Evolutionary conservation across 805 yeast species (phyloP).

Genomic region (Candida krabiensis): DNA sequence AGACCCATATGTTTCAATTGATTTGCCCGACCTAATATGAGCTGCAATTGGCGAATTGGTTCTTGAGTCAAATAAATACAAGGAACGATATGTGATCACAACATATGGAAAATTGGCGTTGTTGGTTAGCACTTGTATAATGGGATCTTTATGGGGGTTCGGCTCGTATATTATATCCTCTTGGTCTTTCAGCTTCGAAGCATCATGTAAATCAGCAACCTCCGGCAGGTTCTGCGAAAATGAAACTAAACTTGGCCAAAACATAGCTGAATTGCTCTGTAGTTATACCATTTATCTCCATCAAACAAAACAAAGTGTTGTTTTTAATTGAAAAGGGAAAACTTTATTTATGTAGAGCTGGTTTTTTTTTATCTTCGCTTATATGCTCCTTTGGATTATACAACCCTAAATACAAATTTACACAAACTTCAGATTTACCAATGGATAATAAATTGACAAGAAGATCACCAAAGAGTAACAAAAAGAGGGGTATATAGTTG

Average conservation of each 20-base stretch:
- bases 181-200: conserved; percentile 10
- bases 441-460: conserved; percentile 1
- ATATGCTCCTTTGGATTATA: neutral
- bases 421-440: too few species aligned
- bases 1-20: conserved; percentile 47
- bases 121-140: conserved; percentile 30
- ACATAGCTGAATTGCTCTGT: conserved; percentile 21
- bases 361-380: neutral
- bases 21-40: conserved; percentile 43
- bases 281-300: too few species aligned
- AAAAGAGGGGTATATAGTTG: conserved; percentile 10
- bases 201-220: conserved; percentile 17
- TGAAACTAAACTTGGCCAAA: conserved; percentile 33
- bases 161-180: conserved; percentile 17
- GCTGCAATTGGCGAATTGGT: conserved; percentile 49
- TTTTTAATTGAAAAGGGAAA: too few species aligned
- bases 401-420: neutral
- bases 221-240: conserved; percentile 28
- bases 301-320: too few species aligned
- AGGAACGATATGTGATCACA: conserved; percentile 35
- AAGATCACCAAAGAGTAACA: conserved; percentile 7
- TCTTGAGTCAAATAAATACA: conserved; percentile 39
- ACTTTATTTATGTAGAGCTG: too few species aligned
- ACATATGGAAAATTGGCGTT: conserved; percentile 28
- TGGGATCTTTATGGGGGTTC: conserved; percentile 33